A percentile compares a stretch with the other conserved stretches of the same genome.
Conservation (phyloP, 768 basidiomycete species). For the Suillus tomentosus region DNA sequence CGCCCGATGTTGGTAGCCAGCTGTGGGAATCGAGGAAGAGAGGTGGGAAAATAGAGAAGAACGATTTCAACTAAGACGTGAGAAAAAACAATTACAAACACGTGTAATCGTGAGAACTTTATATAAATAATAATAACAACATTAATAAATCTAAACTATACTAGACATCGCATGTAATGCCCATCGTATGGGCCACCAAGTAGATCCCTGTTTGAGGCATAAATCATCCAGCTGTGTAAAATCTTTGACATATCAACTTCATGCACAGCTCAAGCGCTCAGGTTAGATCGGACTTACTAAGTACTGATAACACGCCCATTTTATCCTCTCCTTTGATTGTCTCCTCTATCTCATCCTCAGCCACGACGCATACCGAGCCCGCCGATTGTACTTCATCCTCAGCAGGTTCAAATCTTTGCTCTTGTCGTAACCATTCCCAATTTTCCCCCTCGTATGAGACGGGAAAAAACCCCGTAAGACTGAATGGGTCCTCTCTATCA, state of each 20-base stretch:
- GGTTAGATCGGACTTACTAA: slow-evolving; percentile 38
- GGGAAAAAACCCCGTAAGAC: slow-evolving; percentile 51
- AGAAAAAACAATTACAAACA: slow-evolving; percentile 26
- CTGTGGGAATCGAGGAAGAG: slow-evolving; percentile 47
- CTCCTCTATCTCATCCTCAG: slow-evolving; percentile 38
- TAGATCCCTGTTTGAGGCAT: not conserved
- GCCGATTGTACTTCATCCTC: slow-evolving; percentile 12
- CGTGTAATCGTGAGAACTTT: slow-evolving; percentile 34
- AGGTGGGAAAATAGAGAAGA: slow-evolving; percentile 46
- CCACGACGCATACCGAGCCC: not conserved
- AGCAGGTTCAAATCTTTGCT: slow-evolving; percentile 20
- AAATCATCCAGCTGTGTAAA: slow-evolving; percentile 22
- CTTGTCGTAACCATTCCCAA: slow-evolving; percentile 46
- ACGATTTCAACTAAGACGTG: slow-evolving; percentile 13
- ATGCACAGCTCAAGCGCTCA: slow-evolving; percentile 9
- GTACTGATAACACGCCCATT: slow-evolving; percentile 44
- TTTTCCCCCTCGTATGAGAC: slow-evolving; percentile 29
- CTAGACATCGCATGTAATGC: slow-evolving; percentile 9
- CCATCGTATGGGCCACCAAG: slow-evolving; percentile 8
- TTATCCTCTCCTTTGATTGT: slow-evolving; percentile 49
- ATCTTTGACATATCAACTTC: slow-evolving; percentile 20
- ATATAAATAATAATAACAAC: slow-evolving; percentile 14
- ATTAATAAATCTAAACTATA: slow-evolving; percentile 1
- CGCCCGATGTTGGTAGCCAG: slow-evolving; percentile 39
- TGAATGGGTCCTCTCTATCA: slow-evolving; percentile 49